Evolutionary conservation across 1,284 basidiomycete genomes (phyloP).

Genomic region (Ganoderma boninense): DNA sequence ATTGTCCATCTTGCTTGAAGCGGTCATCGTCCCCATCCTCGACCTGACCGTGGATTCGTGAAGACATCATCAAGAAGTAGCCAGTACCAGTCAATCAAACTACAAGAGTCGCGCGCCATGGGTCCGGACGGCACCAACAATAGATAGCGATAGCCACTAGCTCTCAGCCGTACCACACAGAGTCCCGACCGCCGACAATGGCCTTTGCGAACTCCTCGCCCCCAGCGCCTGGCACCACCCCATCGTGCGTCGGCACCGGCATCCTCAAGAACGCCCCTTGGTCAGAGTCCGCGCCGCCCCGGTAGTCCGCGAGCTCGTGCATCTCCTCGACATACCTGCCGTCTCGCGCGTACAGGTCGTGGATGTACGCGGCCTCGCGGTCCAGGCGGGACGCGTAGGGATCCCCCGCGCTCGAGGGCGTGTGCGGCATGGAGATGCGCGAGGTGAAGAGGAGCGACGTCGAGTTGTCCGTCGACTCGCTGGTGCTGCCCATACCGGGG

Average conservation of each 20-base stretch:
- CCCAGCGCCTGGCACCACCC: neutral
- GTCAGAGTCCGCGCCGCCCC: neutral
- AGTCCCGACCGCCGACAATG: neutral
- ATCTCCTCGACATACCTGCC: slow-evolving; percentile 26
- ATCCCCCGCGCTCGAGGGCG: slow-evolving; percentile 8
- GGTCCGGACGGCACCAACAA: neutral
- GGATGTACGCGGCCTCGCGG: slow-evolving; percentile 28
- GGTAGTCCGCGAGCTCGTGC: slow-evolving; percentile 25
- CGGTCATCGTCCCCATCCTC: no score
- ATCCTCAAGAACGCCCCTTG: neutral
- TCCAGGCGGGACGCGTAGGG: slow-evolving; percentile 8
- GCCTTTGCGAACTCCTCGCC: neutral
- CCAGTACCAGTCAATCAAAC: neutral
- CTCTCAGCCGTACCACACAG: neutral
- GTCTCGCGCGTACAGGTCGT: slow-evolving; percentile 1
- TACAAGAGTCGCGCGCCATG: neutral
- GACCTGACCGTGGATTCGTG: neutral
- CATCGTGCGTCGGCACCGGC: neutral
- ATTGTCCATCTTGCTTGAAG: no score
- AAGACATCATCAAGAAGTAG: neutral
- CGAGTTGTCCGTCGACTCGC: slow-evolving; percentile 31
- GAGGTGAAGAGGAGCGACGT: slow-evolving; percentile 41
- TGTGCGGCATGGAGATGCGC: slow-evolving; percentile 32
- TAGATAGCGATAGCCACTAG: neutral
- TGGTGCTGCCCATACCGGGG: slow-evolving; percentile 24